Conservation (phyloP, 768 basidiomycete genomes). For the Phylloporus scabripes region DNA sequence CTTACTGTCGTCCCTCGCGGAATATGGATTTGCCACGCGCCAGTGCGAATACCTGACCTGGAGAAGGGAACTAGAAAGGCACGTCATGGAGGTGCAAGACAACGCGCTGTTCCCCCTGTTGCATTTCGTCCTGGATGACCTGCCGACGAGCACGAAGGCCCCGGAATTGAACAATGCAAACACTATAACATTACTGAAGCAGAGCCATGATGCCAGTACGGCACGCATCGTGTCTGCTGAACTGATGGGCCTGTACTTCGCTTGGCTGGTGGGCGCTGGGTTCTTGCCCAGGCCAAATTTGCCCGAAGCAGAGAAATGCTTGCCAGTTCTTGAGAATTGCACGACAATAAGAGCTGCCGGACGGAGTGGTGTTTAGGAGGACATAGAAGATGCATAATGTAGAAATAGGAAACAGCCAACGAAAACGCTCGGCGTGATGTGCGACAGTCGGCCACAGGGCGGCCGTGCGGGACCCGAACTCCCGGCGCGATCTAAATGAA, state of each 20-base stretch:
- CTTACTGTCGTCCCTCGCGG: constrained; percentile 64
- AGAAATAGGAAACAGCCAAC: neutral
- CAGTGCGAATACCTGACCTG: constrained; percentile 88
- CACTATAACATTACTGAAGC: constrained; percentile 55
- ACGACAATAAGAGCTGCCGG: constrained; percentile 59
- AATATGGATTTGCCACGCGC: constrained; percentile 75
- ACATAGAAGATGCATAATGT: neutral
- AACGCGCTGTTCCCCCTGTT: constrained; percentile 96
- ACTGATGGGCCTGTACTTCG: constrained; percentile 81
- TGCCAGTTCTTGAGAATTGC: constrained; percentile 43
- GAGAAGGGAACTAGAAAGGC: constrained; percentile 89
- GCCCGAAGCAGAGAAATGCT: constrained; percentile 33
- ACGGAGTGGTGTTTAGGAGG: constrained; percentile 49
- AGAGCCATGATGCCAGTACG: constrained; percentile 34
- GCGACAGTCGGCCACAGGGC: neutral
- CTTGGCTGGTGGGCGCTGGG: constrained; percentile 84
- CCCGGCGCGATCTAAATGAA: neutral
- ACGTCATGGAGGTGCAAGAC: constrained; percentile 91
- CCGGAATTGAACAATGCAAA: constrained; percentile 87
- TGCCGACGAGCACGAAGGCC: constrained; percentile 94
- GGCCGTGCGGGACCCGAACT: neutral
- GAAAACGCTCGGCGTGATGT: neutral
- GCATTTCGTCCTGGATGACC: constrained; percentile 95
- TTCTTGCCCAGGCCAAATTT: constrained; percentile 63
- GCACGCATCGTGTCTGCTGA: constrained; percentile 62